A percentile compares a stretch with the other conserved stretches of the same genome.
phyloP scores from a whole-genome alignment of 441 rosid genomes.

The Kokia cookei region DNA sequence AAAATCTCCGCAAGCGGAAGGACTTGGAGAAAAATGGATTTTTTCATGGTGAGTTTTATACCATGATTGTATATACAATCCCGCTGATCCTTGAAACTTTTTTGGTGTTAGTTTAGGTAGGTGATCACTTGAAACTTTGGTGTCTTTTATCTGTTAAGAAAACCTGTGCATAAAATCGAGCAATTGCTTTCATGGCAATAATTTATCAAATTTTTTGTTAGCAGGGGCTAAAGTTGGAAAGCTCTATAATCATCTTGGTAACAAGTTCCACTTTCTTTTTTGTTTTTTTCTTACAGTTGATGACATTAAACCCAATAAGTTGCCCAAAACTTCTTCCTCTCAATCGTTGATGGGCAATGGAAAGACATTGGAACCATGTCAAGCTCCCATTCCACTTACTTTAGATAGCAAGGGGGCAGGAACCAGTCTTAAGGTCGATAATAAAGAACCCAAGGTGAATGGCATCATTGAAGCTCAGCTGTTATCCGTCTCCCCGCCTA shows the following conservation, averaged over 20 bases:
- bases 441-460: conserved; percentile 28
- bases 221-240: neutral
- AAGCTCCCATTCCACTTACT: conserved; percentile 11
- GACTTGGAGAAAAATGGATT: conserved; percentile 35
- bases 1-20: conserved; percentile 34
- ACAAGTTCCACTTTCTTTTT: conserved; percentile 3
- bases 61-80: neutral
- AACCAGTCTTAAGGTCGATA: conserved; percentile 19
- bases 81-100: neutral
- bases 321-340: conserved; percentile 24
- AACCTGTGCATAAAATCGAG: neutral
- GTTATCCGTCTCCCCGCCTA: conserved; percentile 13
- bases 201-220: neutral
- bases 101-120: neutral
- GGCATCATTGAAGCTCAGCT: conserved; percentile 24
- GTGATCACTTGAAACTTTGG: neutral
- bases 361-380: conserved; percentile 21
- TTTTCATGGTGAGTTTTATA: conserved; percentile 34
- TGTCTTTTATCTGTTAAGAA: neutral
- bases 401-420: conserved; percentile 16
- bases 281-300: conserved; percentile 24
- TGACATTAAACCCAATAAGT: conserved; percentile 29
- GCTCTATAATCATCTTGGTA: neutral
- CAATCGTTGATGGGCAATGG: conserved; percentile 28
- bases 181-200: neutral